Evolutionary conservation across 352 stramenopile species (phyloP).

Genomic region (Achlya hypogyna): DNA sequence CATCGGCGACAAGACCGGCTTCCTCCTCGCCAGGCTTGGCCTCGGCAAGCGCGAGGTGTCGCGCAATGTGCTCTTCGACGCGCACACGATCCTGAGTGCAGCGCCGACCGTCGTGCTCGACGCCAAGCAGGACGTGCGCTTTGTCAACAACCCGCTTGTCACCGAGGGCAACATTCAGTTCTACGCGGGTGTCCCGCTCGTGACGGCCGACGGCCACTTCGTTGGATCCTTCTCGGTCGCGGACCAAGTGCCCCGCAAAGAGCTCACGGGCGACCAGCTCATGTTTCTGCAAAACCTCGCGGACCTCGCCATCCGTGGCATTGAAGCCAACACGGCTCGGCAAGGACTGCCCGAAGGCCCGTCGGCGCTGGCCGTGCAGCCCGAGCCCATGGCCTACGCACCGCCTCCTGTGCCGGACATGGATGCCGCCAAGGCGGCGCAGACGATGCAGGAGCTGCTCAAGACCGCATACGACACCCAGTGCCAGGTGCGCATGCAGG

Average conservation of each 20-base stretch:
- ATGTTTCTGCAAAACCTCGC: conserved; percentile 81
- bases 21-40: conserved; percentile 71
- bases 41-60: conserved; percentile 68
- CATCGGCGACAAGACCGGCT: conserved; percentile 78
- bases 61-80: conserved; percentile 68
- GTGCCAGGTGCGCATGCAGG: conserved; percentile 72
- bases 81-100: conserved; percentile 71
- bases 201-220: conserved; percentile 50
- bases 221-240: conserved; percentile 71
- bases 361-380: not conserved
- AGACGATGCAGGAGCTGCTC: conserved; percentile 79
- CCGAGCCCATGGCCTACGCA: not conserved
- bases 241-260: conserved; percentile 64
- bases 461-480: conserved; percentile 76
- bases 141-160: conserved; percentile 70
- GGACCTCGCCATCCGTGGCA: conserved; percentile 55
- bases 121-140: conserved; percentile 63
- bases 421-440: conserved; percentile 49
- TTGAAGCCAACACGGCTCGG: conserved; percentile 66
- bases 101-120: conserved; percentile 76
- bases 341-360: not conserved
- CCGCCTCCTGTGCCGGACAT: conserved; percentile 35
- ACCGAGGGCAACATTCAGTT: conserved; percentile 68
- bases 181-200: conserved; percentile 71
- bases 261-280: conserved; percentile 63